Evolutionary conservation across 139 green algal species (phyloP).

Genomic region (Chlorella ohadii): DNA sequence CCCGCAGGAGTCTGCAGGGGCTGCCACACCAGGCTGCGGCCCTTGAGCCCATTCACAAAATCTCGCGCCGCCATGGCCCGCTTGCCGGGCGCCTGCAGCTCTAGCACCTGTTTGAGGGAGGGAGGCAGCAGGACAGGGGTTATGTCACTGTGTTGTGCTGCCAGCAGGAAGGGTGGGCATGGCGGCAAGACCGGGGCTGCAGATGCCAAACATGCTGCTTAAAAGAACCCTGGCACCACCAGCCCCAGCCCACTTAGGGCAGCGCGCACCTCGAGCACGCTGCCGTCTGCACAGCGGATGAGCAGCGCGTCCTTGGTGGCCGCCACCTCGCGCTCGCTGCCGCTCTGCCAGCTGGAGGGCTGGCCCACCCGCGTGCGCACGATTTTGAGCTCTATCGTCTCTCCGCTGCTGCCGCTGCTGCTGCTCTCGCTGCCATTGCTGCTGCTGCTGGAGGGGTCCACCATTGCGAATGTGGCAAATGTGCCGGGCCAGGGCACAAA

Average conservation of each 20-base stretch:
- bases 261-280: constrained; percentile 45
- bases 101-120: constrained; percentile 32
- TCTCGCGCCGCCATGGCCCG: constrained; percentile 69
- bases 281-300: constrained; percentile 58
- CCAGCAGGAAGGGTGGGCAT: not conserved
- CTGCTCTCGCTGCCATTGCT: not conserved
- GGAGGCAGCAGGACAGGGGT: not conserved
- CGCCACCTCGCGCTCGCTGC: constrained; percentile 19
- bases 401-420: constrained; percentile 2
- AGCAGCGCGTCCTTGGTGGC: constrained; percentile 31
- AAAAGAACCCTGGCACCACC: not conserved
- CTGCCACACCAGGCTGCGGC: constrained; percentile 56
- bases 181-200: not conserved
- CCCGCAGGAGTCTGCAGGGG: not conserved
- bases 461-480: constrained; percentile 45
- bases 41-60: constrained; percentile 83
- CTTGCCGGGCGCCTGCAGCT: constrained; percentile 84
- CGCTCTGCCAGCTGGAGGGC: not conserved
- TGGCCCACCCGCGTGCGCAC: constrained; percentile 39
- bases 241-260: not conserved
- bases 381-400: constrained; percentile 53
- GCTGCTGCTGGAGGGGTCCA: constrained; percentile 25
- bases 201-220: not conserved
- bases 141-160: not conserved
- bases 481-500: constrained; percentile 88